phyloP scores from a whole-genome alignment of 495 filamentous ascomycete species.

The Talaromyces borbonicus region DNA sequence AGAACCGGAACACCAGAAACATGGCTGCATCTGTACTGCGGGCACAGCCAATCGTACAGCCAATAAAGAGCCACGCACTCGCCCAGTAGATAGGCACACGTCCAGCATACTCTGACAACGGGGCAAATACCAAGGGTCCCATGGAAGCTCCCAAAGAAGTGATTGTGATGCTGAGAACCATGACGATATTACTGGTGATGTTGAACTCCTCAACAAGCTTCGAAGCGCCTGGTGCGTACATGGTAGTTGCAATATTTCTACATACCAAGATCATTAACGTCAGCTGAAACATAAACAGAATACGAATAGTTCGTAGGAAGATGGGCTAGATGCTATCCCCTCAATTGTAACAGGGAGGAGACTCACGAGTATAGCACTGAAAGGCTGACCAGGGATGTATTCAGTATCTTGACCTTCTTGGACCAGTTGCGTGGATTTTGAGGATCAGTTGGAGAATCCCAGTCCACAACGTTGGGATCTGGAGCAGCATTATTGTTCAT shows the following conservation, averaged over 20 bases:
- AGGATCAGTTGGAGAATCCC: constrained; percentile 22
- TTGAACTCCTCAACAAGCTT: constrained; percentile 20
- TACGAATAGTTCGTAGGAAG: too few relatives aligned
- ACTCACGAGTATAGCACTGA: constrained; percentile 38
- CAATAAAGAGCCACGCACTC: constrained; percentile 28
- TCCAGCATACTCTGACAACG: constrained; percentile 47
- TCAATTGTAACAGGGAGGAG: background rate
- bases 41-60: constrained; percentile 24
- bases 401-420: constrained; percentile 25
- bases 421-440: constrained; percentile 35
- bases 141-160: constrained; percentile 35
- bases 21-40: constrained; percentile 27
- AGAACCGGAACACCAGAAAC: constrained; percentile 37
- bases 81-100: constrained; percentile 30
- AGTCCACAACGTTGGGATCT: constrained; percentile 24
- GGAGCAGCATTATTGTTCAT: background rate
- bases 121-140: constrained; percentile 42
- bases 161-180: constrained; percentile 18
- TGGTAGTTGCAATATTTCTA: constrained; percentile 13
- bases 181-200: constrained; percentile 10
- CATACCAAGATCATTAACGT: background rate
- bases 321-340: background rate
- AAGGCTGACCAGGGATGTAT: constrained; percentile 31
- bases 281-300: background rate
- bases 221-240: constrained; percentile 24